Evolutionary conservation across 352 stramenopile species (phyloP).

Genomic region (Globisporangium acanthophoron): DNA sequence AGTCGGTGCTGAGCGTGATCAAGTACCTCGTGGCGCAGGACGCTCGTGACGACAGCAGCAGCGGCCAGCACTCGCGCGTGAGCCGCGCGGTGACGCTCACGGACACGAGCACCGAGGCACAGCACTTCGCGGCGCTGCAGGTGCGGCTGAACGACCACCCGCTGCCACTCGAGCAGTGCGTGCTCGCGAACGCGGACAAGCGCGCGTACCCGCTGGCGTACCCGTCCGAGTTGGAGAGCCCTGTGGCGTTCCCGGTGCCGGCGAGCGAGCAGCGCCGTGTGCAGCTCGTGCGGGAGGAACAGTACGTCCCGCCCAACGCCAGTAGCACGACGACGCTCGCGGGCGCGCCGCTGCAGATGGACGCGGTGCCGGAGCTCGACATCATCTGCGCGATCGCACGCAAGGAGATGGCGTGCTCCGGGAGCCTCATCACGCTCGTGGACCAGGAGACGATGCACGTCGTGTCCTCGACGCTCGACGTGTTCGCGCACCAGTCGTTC

Average conservation of each 20-base stretch:
- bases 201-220: constrained; percentile 6
- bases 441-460: constrained; percentile 43
- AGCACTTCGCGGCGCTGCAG: constrained; percentile 10
- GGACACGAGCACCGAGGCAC: constrained; percentile 2
- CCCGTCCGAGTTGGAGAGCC: background rate
- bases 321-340: background rate
- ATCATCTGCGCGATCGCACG: constrained; percentile 59
- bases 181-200: constrained; percentile 5
- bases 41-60: constrained; percentile 1
- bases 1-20: constrained; percentile 26
- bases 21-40: constrained; percentile 25
- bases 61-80: background rate
- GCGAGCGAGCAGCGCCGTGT: constrained; percentile 1
- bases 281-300: background rate
- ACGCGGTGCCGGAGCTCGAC: constrained; percentile 5
- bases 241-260: background rate
- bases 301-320: background rate
- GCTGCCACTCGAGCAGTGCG: constrained; percentile 8
- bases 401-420: constrained; percentile 47
- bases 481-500: constrained; percentile 23
- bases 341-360: background rate
- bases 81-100: constrained; percentile 3
- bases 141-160: background rate
- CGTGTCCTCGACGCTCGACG: constrained; percentile 27
- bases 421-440: constrained; percentile 60